Evolutionary conservation across 108 stramenopile species (phyloP).

Genomic region (Thalassiosira profunda): DNA sequence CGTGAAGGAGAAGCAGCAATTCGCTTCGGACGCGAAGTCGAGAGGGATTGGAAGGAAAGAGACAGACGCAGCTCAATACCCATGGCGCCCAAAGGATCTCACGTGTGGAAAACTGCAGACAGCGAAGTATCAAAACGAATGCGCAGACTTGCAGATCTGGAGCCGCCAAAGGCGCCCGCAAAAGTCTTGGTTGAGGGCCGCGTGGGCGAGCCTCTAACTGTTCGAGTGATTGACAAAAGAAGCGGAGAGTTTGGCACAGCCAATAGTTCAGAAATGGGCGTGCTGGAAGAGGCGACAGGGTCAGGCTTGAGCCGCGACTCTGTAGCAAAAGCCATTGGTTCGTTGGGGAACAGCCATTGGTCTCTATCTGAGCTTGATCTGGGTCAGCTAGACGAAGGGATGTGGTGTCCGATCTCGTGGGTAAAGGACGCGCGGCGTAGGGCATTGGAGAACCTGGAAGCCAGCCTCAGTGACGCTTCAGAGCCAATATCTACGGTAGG

Average conservation of each 20-base stretch:
- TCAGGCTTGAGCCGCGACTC: slow-evolving; percentile 39
- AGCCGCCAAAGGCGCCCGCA: slow-evolving; percentile 23
- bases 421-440: slow-evolving; percentile 63
- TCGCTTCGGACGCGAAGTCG: slow-evolving; percentile 55
- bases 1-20: slow-evolving; percentile 32
- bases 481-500: background rate
- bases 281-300: slow-evolving; percentile 39
- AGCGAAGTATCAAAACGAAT: slow-evolving; percentile 63
- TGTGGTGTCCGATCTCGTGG: slow-evolving; percentile 70
- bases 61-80: slow-evolving; percentile 29
- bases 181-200: slow-evolving; percentile 44
- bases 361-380: slow-evolving; percentile 40
- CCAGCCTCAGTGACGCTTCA: background rate
- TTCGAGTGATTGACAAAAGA: slow-evolving; percentile 37
- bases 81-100: slow-evolving; percentile 64
- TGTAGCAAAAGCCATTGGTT: slow-evolving; percentile 70
- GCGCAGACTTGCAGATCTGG: slow-evolving; percentile 50
- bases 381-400: slow-evolving; percentile 33
- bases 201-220: slow-evolving; percentile 45
- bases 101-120: slow-evolving; percentile 81
- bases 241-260: slow-evolving; percentile 45
- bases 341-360: slow-evolving; percentile 63
- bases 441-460: slow-evolving; percentile 52
- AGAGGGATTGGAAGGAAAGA: slow-evolving; percentile 53
- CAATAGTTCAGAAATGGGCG: slow-evolving; percentile 24